A percentile compares a stretch with the other conserved stretches of the same genome.
Conservation (phyloP, 352 stramenopile species). For the Phytophthora quininea region DNA sequence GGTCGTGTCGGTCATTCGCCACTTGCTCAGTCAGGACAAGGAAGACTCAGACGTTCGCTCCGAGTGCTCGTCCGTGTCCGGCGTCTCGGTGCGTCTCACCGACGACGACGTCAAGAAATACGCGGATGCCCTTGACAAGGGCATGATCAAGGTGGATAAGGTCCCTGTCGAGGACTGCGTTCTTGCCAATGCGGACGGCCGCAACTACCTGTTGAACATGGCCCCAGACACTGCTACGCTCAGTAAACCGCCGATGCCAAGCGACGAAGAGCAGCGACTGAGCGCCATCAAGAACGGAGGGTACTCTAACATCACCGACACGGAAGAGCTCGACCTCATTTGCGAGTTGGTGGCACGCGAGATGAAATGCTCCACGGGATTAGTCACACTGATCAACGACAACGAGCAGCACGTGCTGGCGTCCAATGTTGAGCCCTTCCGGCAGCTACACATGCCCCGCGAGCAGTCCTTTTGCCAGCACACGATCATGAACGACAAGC, state of each 20-base stretch:
- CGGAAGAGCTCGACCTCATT: constrained; percentile 65
- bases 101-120: constrained; percentile 38
- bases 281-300: constrained; percentile 43
- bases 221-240: constrained; percentile 16
- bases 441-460: constrained; percentile 49
- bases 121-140: constrained; percentile 36
- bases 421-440: constrained; percentile 34
- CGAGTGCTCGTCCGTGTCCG: constrained; percentile 24
- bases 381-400: constrained; percentile 65
- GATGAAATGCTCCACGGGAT: constrained; percentile 55
- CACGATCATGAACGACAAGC: constrained; percentile 67
- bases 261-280: constrained; percentile 46
- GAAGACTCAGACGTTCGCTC: constrained; percentile 21
- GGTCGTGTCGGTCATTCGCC: constrained; percentile 66
- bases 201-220: constrained; percentile 51
- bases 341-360: constrained; percentile 62
- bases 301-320: constrained; percentile 48
- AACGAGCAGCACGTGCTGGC: constrained; percentile 56
- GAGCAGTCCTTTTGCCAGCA: constrained; percentile 73
- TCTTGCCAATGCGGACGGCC: constrained; percentile 34
- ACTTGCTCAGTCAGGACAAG: constrained; percentile 55
- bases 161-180: constrained; percentile 44
- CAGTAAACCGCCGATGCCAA: constrained; percentile 40
- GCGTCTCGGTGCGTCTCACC: constrained; percentile 24
- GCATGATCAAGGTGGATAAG: constrained; percentile 28